Evolutionary conservation across 2,329 filamentous ascomycete genomes (phyloP).

Genomic region (Trichoderma cornu-damae): DNA sequence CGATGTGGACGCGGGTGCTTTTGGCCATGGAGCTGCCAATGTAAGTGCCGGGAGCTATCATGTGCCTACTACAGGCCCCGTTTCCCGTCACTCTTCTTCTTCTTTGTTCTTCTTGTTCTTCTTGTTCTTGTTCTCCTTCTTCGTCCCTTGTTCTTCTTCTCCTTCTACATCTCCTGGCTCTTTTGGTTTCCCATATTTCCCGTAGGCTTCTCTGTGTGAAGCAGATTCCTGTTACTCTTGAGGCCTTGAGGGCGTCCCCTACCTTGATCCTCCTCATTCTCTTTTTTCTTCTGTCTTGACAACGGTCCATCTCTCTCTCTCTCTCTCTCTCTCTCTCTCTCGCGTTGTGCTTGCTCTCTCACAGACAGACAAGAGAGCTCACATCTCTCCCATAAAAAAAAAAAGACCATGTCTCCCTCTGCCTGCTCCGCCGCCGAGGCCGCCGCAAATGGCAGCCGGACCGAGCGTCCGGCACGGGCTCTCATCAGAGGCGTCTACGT

Average conservation of each 20-base stretch:
- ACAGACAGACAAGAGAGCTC: background rate
- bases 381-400: background rate
- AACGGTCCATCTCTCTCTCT: background rate
- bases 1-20: background rate
- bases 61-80: background rate
- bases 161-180: background rate
- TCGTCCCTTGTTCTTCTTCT: background rate
- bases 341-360: background rate
- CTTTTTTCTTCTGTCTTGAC: background rate
- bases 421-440: constrained; percentile 15
- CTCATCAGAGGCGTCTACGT: constrained; percentile 60
- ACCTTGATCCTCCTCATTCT: background rate
- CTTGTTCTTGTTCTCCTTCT: background rate
- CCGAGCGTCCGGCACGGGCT: constrained; percentile 27
- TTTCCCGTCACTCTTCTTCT: background rate
- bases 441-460: constrained; percentile 17
- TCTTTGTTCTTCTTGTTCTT: background rate
- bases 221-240: background rate
- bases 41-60: background rate
- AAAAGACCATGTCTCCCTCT: constrained; percentile 14
- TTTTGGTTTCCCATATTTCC: background rate
- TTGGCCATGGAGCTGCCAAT: constrained; percentile 1
- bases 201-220: background rate
- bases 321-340: background rate
- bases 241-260: background rate